These are phyloP conservation scores for Chamaecyparis obtusa DNA, from an alignment of 75 land plant genomes.

Conservation along the genomic window DNA sequence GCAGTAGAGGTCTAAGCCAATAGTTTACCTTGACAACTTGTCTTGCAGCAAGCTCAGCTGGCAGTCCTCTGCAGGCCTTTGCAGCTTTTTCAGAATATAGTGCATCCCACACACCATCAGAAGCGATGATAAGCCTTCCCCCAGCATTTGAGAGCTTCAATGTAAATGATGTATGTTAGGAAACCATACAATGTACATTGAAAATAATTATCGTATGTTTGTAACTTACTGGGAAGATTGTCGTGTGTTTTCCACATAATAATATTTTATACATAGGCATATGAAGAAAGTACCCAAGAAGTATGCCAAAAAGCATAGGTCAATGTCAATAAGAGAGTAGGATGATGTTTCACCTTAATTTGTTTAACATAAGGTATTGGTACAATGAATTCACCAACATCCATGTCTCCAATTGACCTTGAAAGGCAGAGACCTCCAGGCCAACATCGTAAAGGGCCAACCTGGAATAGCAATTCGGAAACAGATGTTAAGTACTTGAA, in stretches of 20 bases:
- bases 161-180: not conserved
- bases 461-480: constrained; percentile 32
- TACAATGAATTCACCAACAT: constrained; percentile 90
- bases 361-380: constrained; percentile 89
- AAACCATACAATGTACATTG: not conserved
- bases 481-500: not conserved
- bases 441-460: constrained; percentile 95
- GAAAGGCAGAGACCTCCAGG: constrained; percentile 96
- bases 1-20: constrained; percentile 3
- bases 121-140: constrained; percentile 89
- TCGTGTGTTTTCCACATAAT: not conserved
- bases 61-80: constrained; percentile 72
- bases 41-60: constrained; percentile 82
- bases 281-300: not conserved
- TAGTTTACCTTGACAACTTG: constrained; percentile 79
- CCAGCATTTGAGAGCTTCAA: constrained; percentile 76
- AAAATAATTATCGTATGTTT: not conserved
- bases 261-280: not conserved
- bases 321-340: not conserved
- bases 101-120: constrained; percentile 94
- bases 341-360: constrained; percentile 62
- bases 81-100: constrained; percentile 61
- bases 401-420: constrained; percentile 89
- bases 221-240: not conserved
- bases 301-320: not conserved